Evolutionary conservation across 768 basidiomycete genomes (phyloP), one percentile per base, ranked within the genome.

Genomic region (Lactarius trivialis): DNA sequence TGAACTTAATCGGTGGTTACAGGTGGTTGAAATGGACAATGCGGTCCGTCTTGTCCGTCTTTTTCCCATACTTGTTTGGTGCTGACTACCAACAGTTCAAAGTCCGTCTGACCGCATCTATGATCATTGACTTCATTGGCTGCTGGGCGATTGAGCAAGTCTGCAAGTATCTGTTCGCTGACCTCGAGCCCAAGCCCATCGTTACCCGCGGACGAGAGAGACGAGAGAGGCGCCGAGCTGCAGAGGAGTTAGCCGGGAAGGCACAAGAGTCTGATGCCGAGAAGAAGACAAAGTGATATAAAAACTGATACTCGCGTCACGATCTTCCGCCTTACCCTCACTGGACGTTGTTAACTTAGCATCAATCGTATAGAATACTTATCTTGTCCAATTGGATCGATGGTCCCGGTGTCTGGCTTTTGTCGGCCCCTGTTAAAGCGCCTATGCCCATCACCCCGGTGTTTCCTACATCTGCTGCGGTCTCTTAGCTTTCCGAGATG

Each of bases 1-100:
- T 2, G 97, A 99, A 75, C 71, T 97, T 63, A 98, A 96, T 71
- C 79, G 91, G 30, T 98, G 97, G 96, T 80, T 99, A 51, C 97
- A 98, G 73, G 88, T 98, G 48, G 93, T 97, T 28, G 92, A 90
- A 73, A 95, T 99, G 96, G 75, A 85, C 50, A 69, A 70, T 9
- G 66, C 76, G 34, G 95, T 97, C 69, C 64, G 93, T 83, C n/a
- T n/a, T 48, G 12, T 33, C 30, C 26, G 28, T 56, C n/a, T 28
- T n/a, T 30, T 39, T 21, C 28, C 49, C 21, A 32, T 37, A 6
- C 30, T 28, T 8, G 19, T 21, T 19, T 33, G n/a, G 37, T 33
- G 65, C 26, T 66, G 26, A 49, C 17, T n/a, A 57, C 21, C 36
- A 61, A 56, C 24, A 96, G 93, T 99, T 99, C 83, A 91, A 88